These are phyloP conservation scores for Quaeritorhiza haematococci DNA, from an alignment of 371 early-diverging fungal genomes.

Conservation along the genomic window DNA sequence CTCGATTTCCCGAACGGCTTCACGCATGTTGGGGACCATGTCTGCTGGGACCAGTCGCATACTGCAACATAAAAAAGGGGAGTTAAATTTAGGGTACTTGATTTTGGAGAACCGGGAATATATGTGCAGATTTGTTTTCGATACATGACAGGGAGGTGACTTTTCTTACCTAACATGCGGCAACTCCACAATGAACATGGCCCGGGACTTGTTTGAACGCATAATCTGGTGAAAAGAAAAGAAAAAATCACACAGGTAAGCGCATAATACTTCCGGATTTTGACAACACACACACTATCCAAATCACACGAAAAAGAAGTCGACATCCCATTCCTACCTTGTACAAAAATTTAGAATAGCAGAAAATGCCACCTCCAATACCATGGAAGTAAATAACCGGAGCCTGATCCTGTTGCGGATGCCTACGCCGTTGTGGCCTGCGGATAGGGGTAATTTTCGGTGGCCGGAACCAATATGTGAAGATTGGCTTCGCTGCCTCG, in stretches of 20 bases:
- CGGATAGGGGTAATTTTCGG: slow-evolving; percentile 6
- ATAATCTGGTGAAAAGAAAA: no score
- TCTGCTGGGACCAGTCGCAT: slow-evolving; percentile 62
- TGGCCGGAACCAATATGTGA: slow-evolving; percentile 43
- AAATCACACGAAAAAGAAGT: no score
- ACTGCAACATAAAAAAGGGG: no score
- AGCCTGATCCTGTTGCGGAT: slow-evolving; percentile 40
- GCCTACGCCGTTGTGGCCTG: slow-evolving; percentile 1
- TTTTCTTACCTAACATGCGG: slow-evolving; percentile 52
- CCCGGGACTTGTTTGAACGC: slow-evolving; percentile 37
- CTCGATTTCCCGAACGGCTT: slow-evolving; percentile 56
- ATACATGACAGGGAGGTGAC: not conserved
- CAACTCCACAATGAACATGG: slow-evolving; percentile 62
- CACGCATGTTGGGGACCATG: slow-evolving; percentile 55
- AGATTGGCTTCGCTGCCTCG: not conserved
- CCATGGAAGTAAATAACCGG: slow-evolving; percentile 71
- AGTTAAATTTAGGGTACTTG: not conserved
- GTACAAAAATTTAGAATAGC: slow-evolving; percentile 50
- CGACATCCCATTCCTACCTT: no score
- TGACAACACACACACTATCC: no score
- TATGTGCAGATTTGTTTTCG: no score
- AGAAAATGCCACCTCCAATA: slow-evolving; percentile 57
- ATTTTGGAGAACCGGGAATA: not conserved
- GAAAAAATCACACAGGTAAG: no score
- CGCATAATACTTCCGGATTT: no score